Conservation (phyloP, 305 asterid species). For the Rubia occidens region DNA sequence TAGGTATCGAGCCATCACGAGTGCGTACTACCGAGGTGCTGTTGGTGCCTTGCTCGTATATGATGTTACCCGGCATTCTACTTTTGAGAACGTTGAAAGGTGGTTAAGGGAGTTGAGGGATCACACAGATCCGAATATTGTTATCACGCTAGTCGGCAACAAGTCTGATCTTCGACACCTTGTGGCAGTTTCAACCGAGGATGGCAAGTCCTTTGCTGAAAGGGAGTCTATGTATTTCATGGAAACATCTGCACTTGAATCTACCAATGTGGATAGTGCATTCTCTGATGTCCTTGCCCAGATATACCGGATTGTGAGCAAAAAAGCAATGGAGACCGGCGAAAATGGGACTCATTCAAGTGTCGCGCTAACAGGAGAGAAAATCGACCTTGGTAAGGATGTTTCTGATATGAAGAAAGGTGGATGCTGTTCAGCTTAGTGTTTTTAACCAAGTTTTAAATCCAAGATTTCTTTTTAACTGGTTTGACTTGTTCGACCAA, state of each 20-base stretch:
- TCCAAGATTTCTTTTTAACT: background rate
- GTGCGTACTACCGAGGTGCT: slow-evolving; percentile 84
- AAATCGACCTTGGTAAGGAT: slow-evolving; percentile 56
- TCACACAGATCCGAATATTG: slow-evolving; percentile 71
- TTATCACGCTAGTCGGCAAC: slow-evolving; percentile 73
- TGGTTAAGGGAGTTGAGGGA: slow-evolving; percentile 71
- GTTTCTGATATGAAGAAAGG: slow-evolving; percentile 57
- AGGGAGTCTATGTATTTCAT: slow-evolving; percentile 69
- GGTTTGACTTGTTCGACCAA: background rate
- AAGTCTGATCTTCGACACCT: slow-evolving; percentile 78
- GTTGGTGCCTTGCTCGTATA: slow-evolving; percentile 76
- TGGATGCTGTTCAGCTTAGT: slow-evolving; percentile 55
- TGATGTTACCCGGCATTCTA: slow-evolving; percentile 68
- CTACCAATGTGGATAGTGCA: slow-evolving; percentile 65
- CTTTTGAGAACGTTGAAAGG: slow-evolving; percentile 62
- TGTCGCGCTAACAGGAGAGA: slow-evolving; percentile 60
- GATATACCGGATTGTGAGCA: slow-evolving; percentile 53
- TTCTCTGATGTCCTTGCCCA: slow-evolving; percentile 66
- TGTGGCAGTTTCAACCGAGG: slow-evolving; percentile 63
- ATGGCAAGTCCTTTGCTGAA: slow-evolving; percentile 58
- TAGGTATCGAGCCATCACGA: slow-evolving; percentile 80
- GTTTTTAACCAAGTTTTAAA: background rate
- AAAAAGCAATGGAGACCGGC: slow-evolving; percentile 54
- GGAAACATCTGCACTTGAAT: slow-evolving; percentile 77
- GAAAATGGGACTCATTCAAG: slow-evolving; percentile 35